These are phyloP conservation scores for Gautieria morchelliformis DNA, from an alignment of 768 basidiomycete species.

Conservation along the genomic window DNA sequence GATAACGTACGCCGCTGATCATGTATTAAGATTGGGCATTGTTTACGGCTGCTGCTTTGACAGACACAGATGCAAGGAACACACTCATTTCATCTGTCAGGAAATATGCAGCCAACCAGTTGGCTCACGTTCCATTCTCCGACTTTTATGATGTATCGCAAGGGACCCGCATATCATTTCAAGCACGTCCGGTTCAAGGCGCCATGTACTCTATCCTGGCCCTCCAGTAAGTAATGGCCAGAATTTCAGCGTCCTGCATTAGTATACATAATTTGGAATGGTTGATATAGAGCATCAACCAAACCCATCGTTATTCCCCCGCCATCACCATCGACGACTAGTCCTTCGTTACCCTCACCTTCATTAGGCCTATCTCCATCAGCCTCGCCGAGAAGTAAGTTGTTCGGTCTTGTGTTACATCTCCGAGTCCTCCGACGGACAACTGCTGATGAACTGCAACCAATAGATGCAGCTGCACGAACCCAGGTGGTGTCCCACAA, in stretches of 20 bases:
- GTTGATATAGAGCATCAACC: no score
- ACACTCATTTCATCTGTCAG: slow-evolving; percentile 41
- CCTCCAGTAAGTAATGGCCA: neutral
- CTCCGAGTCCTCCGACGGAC: no score
- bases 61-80: slow-evolving; percentile 34
- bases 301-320: neutral
- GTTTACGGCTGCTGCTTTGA: slow-evolving; percentile 46
- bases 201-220: neutral
- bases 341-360: neutral
- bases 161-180: neutral
- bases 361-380: no score
- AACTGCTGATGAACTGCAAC: no score
- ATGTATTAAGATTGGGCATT: slow-evolving; percentile 44
- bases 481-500: no score
- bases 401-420: no score
- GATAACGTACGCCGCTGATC: neutral
- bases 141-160: neutral
- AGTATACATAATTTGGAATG: neutral
- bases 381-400: no score
- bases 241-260: no score
- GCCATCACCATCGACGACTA: neutral
- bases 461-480: no score
- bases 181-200: neutral
- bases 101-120: slow-evolving; percentile 31
- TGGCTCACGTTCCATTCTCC: neutral